A percentile compares a stretch with the other conserved stretches of the same genome.
Conservation (phyloP, 208 protist genomes). For the Tritrichomonas foetus region DNA sequence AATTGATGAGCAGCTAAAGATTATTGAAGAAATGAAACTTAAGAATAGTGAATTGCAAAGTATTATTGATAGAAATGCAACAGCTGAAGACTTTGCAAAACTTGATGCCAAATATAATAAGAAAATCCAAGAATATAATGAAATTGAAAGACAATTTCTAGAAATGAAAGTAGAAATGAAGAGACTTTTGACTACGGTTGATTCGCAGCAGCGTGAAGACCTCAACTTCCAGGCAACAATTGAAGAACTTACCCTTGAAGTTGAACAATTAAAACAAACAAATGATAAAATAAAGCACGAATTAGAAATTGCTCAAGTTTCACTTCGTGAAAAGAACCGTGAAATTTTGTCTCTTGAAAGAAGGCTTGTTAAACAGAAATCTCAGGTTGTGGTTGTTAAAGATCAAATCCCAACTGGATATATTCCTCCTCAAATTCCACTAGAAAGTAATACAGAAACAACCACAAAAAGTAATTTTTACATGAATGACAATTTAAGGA, state of each 20-base stretch:
- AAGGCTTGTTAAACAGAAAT: not conserved
- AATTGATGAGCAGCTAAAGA: not conserved
- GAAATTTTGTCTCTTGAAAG: not conserved
- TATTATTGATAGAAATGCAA: not conserved
- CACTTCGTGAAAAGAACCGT: not conserved
- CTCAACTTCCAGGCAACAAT: not conserved
- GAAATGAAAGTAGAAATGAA: not conserved
- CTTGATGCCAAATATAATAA: not conserved
- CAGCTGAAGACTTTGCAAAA: not conserved
- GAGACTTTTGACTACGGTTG: not conserved
- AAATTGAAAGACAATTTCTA: not conserved
- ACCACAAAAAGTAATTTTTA: no score
- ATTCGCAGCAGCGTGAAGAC: not conserved
- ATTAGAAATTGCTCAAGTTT: not conserved
- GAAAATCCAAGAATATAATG: not conserved
- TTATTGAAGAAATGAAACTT: not conserved
- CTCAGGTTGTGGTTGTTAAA: not conserved
- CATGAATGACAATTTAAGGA: no score
- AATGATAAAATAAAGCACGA: not conserved
- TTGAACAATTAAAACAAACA: not conserved
- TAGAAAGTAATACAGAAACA: no score
- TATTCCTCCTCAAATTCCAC: no score
- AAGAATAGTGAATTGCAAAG: not conserved
- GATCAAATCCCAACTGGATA: not conserved
- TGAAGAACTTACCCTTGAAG: not conserved